These are phyloP conservation scores for Fraxinus pennsylvanica DNA, from an alignment of 257 asterid genomes.

Conservation along the genomic window DNA sequence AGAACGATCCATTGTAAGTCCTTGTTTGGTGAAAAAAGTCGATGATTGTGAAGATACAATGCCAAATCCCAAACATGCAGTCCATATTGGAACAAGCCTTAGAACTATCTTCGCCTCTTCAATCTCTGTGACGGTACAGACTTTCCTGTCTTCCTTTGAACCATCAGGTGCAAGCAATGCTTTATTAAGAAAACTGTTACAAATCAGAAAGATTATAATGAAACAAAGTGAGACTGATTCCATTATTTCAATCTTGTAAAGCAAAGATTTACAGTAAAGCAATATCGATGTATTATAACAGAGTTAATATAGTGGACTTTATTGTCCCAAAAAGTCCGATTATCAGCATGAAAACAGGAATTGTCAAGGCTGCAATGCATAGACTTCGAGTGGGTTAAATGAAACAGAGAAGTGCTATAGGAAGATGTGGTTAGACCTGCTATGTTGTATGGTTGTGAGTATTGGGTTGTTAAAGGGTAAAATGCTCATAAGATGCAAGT, in stretches of 20 bases:
- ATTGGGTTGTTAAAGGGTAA: too few species aligned
- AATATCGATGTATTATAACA: too few species aligned
- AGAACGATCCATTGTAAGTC: constrained; percentile 11
- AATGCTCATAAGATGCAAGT: too few species aligned
- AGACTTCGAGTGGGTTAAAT: too few species aligned
- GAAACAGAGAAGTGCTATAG: too few species aligned
- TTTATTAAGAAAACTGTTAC: constrained; percentile 15
- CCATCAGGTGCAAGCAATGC: constrained; percentile 19
- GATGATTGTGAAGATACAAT: constrained; percentile 8
- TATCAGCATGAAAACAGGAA: too few species aligned
- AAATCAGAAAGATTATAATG: not conserved
- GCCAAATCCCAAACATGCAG: constrained; percentile 10
- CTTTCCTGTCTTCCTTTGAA: not conserved
- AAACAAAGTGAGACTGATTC: not conserved
- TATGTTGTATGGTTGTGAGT: too few species aligned
- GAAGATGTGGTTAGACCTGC: too few species aligned
- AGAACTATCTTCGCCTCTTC: constrained; percentile 21
- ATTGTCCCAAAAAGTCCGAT: too few species aligned
- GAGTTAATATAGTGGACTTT: too few species aligned
- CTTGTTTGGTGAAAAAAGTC: constrained; percentile 11
- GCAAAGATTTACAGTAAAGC: too few species aligned
- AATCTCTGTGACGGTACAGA: not conserved
- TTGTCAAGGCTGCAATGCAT: too few species aligned
- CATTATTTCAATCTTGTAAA: not conserved
- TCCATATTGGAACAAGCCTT: constrained; percentile 15